phyloP scores from a whole-genome alignment of 2,329 filamentous ascomycete genomes.

The Trichoderma sp. region DNA sequence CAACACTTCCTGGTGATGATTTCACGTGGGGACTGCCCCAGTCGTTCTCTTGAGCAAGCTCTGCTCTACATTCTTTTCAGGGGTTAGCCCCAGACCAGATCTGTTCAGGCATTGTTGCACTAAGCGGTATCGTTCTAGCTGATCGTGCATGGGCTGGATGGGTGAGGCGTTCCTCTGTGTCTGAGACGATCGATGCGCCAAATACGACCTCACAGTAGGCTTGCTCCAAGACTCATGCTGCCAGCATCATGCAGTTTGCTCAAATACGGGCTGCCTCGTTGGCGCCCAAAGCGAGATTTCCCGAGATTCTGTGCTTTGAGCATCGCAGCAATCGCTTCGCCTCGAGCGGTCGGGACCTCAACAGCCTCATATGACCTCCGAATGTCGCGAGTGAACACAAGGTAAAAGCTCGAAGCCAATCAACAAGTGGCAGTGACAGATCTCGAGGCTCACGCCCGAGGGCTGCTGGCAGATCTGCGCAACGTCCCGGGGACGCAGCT shows the following conservation, averaged over 20 bases:
- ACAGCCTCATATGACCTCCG: background rate
- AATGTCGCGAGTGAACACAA: background rate
- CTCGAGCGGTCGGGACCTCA: background rate
- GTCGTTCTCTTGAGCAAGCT: background rate
- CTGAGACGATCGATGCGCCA: background rate
- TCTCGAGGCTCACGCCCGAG: background rate
- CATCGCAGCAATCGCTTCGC: background rate
- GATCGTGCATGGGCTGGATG: background rate
- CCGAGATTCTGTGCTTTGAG: background rate
- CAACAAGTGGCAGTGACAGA: background rate
- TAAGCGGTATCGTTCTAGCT: background rate
- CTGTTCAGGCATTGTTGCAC: background rate
- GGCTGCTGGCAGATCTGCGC: background rate
- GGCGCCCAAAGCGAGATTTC: too few relatives aligned
- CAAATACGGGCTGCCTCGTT: too few relatives aligned
- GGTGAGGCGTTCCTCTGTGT: background rate
- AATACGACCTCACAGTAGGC: background rate
- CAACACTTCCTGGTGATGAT: background rate
- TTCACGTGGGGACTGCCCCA: background rate
- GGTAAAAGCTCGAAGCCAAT: background rate
- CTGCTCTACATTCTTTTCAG: background rate
- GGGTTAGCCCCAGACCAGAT: background rate
- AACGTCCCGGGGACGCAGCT: background rate
- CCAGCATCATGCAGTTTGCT: too few relatives aligned
- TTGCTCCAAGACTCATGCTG: background rate